Evolutionary conservation across 768 basidiomycete genomes (phyloP).

Genomic region (Wakefieldia striispora): DNA sequence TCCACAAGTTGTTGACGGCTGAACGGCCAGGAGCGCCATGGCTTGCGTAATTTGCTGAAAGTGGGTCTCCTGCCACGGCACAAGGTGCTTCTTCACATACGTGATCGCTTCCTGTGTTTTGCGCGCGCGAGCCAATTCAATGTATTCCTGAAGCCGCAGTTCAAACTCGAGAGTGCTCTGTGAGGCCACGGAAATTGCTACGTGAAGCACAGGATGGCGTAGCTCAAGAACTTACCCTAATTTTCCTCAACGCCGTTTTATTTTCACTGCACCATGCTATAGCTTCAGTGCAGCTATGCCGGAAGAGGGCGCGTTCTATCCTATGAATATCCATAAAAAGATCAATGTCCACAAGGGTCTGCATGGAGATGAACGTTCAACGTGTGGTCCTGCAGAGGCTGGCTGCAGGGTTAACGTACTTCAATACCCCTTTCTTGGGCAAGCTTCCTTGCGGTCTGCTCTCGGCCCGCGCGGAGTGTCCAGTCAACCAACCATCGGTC

Average conservation of each 20-base stretch:
- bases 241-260: constrained; percentile 86
- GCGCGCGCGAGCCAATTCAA: constrained; percentile 77
- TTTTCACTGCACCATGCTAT: constrained; percentile 97
- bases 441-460: constrained; percentile 71
- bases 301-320: constrained; percentile 77
- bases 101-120: constrained; percentile 75
- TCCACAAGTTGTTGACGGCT: constrained; percentile 64
- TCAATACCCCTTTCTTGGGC: constrained; percentile 78
- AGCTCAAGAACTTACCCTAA: constrained; percentile 54
- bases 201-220: constrained; percentile 7
- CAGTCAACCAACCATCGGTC: constrained; percentile 94
- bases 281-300: constrained; percentile 83
- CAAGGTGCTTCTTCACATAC: constrained; percentile 79
- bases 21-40: constrained; percentile 73
- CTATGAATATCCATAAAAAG: constrained; percentile 85
- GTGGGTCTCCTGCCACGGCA: constrained; percentile 82
- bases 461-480: constrained; percentile 76
- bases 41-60: constrained; percentile 73
- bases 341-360: constrained; percentile 89
- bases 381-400: constrained; percentile 13
- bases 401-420: constrained; percentile 43
- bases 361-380: constrained; percentile 15
- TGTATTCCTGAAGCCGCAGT: constrained; percentile 92
- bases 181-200: constrained; percentile 16
- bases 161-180: constrained; percentile 97